Conservation (phyloP, 1,284 basidiomycete species). For the Moesziomyces aphidis region DNA sequence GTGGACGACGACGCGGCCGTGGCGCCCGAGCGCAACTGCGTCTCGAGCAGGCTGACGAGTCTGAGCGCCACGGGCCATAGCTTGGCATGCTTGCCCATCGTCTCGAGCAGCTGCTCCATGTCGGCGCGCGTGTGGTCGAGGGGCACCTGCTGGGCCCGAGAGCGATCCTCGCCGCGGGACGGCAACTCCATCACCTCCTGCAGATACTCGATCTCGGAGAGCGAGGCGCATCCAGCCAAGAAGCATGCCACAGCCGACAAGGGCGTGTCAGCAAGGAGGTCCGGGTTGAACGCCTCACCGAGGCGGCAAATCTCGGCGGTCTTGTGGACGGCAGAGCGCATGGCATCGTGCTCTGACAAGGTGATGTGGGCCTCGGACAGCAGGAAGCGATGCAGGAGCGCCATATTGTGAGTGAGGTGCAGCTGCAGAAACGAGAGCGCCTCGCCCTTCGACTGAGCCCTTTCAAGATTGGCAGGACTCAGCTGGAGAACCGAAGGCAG, state of each 20-base stretch:
- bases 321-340: constrained; percentile 30
- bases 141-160: constrained; percentile 1
- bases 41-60: constrained; percentile 18
- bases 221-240: constrained; percentile 20
- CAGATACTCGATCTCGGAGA: constrained; percentile 31
- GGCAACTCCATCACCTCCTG: constrained; percentile 11
- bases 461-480: constrained; percentile 16
- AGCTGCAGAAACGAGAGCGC: constrained; percentile 35
- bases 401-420: constrained; percentile 40
- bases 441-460: constrained; percentile 24
- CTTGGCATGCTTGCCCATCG: constrained; percentile 22
- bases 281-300: constrained; percentile 20
- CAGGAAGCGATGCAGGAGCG: constrained; percentile 28
- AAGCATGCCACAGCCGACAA: constrained; percentile 28
- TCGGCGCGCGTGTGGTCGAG: constrained; percentile 12
- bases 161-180: background rate
- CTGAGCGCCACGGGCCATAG: constrained; percentile 32
- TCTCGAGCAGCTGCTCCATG: constrained; percentile 14
- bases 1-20: constrained; percentile 3
- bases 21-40: constrained; percentile 4
- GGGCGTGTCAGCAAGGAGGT: constrained; percentile 29
- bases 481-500: constrained; percentile 33
- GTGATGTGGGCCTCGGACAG: constrained; percentile 17
- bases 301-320: constrained; percentile 33
- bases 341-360: constrained; percentile 23